Conservation (phyloP, 495 filamentous ascomycete species). For the Penicillium robsamsonii region DNA sequence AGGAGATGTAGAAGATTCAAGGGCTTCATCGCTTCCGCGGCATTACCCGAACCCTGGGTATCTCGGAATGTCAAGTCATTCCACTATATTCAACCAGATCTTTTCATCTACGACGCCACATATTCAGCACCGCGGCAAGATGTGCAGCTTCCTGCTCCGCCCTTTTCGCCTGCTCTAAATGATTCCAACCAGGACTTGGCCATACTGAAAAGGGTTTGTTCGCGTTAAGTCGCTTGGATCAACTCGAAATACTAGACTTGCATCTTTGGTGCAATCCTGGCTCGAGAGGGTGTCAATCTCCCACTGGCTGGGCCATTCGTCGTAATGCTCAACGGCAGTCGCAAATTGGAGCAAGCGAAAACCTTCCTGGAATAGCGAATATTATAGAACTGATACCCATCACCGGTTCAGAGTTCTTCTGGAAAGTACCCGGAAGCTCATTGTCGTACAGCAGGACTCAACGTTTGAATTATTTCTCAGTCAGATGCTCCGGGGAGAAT, state of each 20-base stretch:
- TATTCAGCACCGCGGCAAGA: too few species aligned
- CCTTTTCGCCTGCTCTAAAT: constrained; percentile 1
- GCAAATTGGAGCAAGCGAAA: constrained; percentile 22
- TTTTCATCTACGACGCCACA: constrained; percentile 10
- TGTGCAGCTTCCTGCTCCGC: constrained; percentile 3
- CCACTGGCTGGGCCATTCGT: constrained; percentile 32
- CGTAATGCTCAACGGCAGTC: constrained; percentile 15
- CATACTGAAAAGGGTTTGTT: constrained; percentile 8
- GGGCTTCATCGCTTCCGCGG: constrained; percentile 9
- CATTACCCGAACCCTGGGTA: constrained; percentile 44
- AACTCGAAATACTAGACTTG: constrained; percentile 29
- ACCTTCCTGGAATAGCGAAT: background rate
- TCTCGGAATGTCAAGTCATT: constrained; percentile 41
- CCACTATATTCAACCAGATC: constrained; percentile 40
- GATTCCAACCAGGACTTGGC: background rate
- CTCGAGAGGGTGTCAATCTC: constrained; percentile 26
- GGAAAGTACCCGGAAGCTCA: constrained; percentile 27
- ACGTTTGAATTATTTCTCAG: constrained; percentile 27
- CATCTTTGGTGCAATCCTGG: constrained; percentile 10
- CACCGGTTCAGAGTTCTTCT: constrained; percentile 26
- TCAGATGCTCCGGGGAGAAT: constrained; percentile 31
- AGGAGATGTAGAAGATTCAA: constrained; percentile 12
- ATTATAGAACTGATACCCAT: constrained; percentile 25
- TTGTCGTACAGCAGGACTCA: constrained; percentile 20
- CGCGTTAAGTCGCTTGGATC: constrained; percentile 23